phyloP scores from a whole-genome alignment of 1,284 basidiomycete genomes.

The Rhodotorula sp. region DNA sequence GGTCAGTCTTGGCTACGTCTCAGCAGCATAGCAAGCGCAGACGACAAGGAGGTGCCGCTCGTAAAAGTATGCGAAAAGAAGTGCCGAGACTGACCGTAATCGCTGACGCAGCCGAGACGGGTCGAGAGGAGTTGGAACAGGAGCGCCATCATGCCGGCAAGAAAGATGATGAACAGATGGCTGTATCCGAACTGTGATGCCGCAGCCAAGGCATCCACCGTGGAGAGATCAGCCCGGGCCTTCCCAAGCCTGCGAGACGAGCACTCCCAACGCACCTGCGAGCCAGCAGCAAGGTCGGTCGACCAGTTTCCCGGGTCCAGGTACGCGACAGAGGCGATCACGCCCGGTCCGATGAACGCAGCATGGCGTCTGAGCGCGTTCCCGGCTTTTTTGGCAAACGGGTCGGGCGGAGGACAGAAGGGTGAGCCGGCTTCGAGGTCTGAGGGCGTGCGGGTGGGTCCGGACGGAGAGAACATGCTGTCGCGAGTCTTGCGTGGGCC shows the following conservation, averaged over 20 bases:
- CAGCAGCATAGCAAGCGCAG: too few species aligned
- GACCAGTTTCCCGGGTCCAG: slow-evolving; percentile 39
- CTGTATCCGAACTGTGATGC: slow-evolving; percentile 63
- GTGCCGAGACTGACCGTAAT: slow-evolving; percentile 28
- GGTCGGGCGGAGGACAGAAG: too few species aligned
- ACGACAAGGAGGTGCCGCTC: too few species aligned
- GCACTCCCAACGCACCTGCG: slow-evolving; percentile 2
- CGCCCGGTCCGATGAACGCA: slow-evolving; percentile 35
- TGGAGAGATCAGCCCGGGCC: neutral
- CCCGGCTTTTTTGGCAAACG: neutral
- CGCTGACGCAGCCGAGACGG: slow-evolving; percentile 57
- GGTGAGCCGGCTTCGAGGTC: neutral
- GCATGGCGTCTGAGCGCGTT: slow-evolving; percentile 25
- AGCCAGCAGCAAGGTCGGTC: slow-evolving; percentile 39
- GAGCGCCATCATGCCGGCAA: slow-evolving; percentile 79
- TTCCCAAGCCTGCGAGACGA: too few species aligned
- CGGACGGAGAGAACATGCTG: too few species aligned
- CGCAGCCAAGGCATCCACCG: neutral
- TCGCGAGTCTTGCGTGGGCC: too few species aligned
- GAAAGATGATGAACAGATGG: slow-evolving; percentile 78
- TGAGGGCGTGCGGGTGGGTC: too few species aligned
- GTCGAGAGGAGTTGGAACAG: slow-evolving; percentile 59
- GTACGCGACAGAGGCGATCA: slow-evolving; percentile 37
- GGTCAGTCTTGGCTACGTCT: neutral
- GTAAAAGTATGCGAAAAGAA: neutral